Percentiles rank a stretch among this genome's conserved stretches.
These are phyloP conservation scores for Beauveria sp. DNA, from an alignment of 2,329 filamentous ascomycete genomes.

Conservation along the genomic window DNA sequence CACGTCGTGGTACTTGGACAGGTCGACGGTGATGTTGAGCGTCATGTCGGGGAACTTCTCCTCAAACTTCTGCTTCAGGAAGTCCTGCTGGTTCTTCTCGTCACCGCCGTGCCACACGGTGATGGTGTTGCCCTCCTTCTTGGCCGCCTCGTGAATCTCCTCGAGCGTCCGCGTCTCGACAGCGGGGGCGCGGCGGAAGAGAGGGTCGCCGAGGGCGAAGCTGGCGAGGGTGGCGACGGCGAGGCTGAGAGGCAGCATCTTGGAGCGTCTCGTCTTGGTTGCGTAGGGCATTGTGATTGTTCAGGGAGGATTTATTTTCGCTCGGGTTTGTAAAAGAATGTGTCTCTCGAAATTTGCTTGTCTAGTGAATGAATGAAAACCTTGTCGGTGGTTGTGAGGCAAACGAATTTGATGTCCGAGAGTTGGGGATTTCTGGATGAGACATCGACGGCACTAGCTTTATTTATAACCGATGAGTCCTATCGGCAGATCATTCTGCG, in stretches of 20 bases:
- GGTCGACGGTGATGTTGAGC: conserved; percentile 45
- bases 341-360: not conserved
- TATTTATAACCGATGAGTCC: not conserved
- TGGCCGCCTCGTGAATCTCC: conserved; percentile 40
- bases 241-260: not conserved
- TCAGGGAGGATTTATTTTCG: not conserved
- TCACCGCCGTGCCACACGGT: conserved; percentile 44
- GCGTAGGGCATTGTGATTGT: not conserved
- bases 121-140: conserved; percentile 33
- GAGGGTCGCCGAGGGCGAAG: not conserved
- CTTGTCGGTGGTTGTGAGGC: not conserved
- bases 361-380: not conserved
- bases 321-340: not conserved
- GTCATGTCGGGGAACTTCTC: conserved; percentile 39
- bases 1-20: conserved; percentile 47
- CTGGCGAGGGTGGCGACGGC: not conserved
- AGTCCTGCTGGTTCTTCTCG: conserved; percentile 30
- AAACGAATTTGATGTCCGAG: not conserved
- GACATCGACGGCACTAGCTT: not conserved
- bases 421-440: not conserved
- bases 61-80: conserved; percentile 36
- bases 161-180: conserved; percentile 39
- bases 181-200: not conserved
- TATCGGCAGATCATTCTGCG: not conserved
- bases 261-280: not conserved